Evolutionary conservation across 345 rosid species (phyloP), one percentile per base, ranked within the genome.

Genomic region (Odontarrhena argentea): DNA sequence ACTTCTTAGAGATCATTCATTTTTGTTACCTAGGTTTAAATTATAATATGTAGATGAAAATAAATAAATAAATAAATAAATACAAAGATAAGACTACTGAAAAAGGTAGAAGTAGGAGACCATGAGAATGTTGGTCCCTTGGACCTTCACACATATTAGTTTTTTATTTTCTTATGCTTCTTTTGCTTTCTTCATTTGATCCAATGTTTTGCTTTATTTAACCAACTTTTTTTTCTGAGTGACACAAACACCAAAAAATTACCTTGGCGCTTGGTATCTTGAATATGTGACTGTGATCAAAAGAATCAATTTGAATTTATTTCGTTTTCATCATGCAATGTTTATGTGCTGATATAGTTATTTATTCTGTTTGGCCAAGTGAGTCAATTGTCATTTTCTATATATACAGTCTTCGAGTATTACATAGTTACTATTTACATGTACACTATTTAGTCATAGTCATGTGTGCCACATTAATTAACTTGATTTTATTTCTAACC

Each of bases 61-160:
- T 22, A 9, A 1, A 13, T 24, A 28, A 14, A 5, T 24, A 22
- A 8, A 50, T 9, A 50, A 57, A 32, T 15, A 24, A 28, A n/a
- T 47, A 58, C 24, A 51, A 12, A 58, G 5, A 73, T 44, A 67
- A 47, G 4, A 43, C 7, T 37, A 43, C 7, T 37, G 58, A 55
- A 22, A 50, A 60, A 65, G 45, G 63, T 15, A 28, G 57, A 45
- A 43, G 40, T 47, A 65, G 54, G 22, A 50, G 68, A 74, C 68
- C 69, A 74, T 67, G 73, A 68, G 73, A 74, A 67, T 74, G 64
- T 74, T 74, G 73, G 73, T 74, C 68, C 52, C 45, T 66, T 45
- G 73, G 58, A 74, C 63, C 44, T 53, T 53, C 45, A 35, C 53
- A 54, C 68, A 46, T 46, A 12, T 3, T 32, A 32, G 32, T 28